Evolutionary conservation across 345 rosid genomes (phyloP).

Genomic region (Bretschneidera sinensis): DNA sequence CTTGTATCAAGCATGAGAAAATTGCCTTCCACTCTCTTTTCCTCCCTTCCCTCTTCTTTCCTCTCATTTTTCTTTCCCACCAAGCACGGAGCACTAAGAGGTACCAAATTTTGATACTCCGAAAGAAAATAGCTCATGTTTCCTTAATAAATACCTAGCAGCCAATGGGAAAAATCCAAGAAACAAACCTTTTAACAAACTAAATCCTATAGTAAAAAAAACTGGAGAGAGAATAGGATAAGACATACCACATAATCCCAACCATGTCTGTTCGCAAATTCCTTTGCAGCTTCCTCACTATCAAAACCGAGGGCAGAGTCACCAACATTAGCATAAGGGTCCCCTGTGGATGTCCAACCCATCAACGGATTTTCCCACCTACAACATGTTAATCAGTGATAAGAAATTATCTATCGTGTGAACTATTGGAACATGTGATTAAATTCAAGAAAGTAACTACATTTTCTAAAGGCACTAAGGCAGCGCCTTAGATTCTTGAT

Average conservation of each 20-base stretch:
- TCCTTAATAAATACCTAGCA: too few species aligned
- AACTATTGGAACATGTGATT: not conserved
- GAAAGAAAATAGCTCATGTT: too few species aligned
- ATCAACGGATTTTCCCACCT: conserved; percentile 99
- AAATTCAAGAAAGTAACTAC: not conserved
- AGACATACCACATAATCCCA: conserved; percentile 75
- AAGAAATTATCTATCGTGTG: too few species aligned
- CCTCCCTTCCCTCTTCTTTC: too few species aligned
- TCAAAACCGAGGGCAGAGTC: conserved; percentile 77
- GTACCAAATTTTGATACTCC: too few species aligned
- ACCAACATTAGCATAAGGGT: conserved; percentile 98
- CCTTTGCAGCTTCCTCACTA: conserved; percentile 74
- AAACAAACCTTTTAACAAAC: not conserved
- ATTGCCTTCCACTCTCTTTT: too few species aligned
- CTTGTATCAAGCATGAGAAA: too few species aligned
- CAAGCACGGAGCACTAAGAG: too few species aligned
- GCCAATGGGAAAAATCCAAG: too few species aligned
- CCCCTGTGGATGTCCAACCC: conserved; percentile 99
- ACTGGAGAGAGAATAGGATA: not conserved
- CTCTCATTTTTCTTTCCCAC: too few species aligned
- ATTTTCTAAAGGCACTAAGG: too few species aligned
- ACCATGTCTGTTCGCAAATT: conserved; percentile 85
- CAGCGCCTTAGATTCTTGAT: too few species aligned
- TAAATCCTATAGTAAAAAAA: not conserved
- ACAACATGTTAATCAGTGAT: conserved; percentile 4